phyloP scores from a whole-genome alignment of 2,329 filamentous ascomycete genomes.

The Aspergillus sp. region DNA sequence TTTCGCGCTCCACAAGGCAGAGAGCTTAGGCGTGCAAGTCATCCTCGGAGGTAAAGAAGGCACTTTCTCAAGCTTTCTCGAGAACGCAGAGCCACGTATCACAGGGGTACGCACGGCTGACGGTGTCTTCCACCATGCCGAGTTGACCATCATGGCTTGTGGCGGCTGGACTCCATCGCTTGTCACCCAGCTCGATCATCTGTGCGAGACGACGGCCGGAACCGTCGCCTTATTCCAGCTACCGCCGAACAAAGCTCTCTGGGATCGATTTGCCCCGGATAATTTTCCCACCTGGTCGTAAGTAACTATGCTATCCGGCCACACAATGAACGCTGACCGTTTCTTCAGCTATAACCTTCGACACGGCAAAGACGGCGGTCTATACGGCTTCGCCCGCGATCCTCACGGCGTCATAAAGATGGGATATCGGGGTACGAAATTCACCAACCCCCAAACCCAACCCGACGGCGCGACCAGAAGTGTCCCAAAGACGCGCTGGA shows the following conservation, averaged over 20 bases:
- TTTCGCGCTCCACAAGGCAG: constrained; percentile 46
- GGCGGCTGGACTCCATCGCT: constrained; percentile 48
- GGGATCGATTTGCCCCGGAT: constrained; percentile 41
- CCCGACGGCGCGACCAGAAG: constrained; percentile 41
- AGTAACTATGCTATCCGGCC: too few relatives aligned
- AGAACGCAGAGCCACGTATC: constrained; percentile 15
- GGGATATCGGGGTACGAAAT: constrained; percentile 54
- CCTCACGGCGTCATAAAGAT: constrained; percentile 49
- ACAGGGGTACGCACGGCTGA: constrained; percentile 43
- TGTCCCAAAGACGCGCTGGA: constrained; percentile 43
- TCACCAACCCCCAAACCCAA: constrained; percentile 44
- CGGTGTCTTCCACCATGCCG: constrained; percentile 32
- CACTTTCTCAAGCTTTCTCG: constrained; percentile 5
- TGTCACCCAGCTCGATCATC: constrained; percentile 39
- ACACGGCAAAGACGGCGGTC: constrained; percentile 39
- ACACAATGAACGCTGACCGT: too few relatives aligned
- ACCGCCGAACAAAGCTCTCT: constrained; percentile 39
- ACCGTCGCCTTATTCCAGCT: constrained; percentile 48
- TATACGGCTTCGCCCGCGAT: constrained; percentile 51
- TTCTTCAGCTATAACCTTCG: constrained; percentile 32
- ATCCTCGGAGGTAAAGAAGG: constrained; percentile 35
- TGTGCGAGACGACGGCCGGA: constrained; percentile 52
- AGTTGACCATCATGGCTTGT: constrained; percentile 41
- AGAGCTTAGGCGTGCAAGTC: constrained; percentile 42
- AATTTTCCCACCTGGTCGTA: constrained; percentile 47